These are phyloP conservation scores for Magnolia sinica DNA, from an alignment of 164 flowering plant species.

Conservation along the genomic window DNA sequence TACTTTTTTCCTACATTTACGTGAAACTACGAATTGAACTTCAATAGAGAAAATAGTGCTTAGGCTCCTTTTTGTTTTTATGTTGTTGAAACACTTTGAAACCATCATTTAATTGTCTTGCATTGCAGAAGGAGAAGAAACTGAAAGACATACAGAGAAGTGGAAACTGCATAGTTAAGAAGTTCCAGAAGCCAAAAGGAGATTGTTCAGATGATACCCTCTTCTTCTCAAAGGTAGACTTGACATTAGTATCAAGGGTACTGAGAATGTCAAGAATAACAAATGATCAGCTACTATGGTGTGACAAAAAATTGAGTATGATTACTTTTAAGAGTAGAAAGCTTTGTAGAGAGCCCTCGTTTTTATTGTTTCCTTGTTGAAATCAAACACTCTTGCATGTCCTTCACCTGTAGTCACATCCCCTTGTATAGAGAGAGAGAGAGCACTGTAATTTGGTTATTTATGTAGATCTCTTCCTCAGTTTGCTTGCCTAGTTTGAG, in stretches of 20 bases:
- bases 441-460: neutral
- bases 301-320: conserved; percentile 51
- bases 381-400: neutral
- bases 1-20: too few relatives aligned
- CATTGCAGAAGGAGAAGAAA: conserved; percentile 75
- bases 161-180: conserved; percentile 66
- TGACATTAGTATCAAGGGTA: conserved; percentile 66
- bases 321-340: conserved; percentile 41
- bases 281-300: conserved; percentile 71
- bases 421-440: neutral
- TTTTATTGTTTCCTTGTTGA: conserved; percentile 79
- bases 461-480: neutral
- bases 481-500: too few relatives aligned
- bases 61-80: too few relatives aligned
- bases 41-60: too few relatives aligned
- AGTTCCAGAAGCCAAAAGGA: conserved; percentile 47
- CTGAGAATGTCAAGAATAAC: conserved; percentile 62
- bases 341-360: conserved; percentile 55
- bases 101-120: too few relatives aligned
- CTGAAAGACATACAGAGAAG: conserved; percentile 61
- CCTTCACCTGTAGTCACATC: neutral
- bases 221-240: conserved; percentile 54
- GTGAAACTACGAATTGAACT: too few relatives aligned
- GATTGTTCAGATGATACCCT: conserved; percentile 21
- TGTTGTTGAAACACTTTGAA: too few relatives aligned